Evolutionary conservation across 2,329 filamentous ascomycete species (phyloP).

Genomic region (Pseudogymnoascus sp.): DNA sequence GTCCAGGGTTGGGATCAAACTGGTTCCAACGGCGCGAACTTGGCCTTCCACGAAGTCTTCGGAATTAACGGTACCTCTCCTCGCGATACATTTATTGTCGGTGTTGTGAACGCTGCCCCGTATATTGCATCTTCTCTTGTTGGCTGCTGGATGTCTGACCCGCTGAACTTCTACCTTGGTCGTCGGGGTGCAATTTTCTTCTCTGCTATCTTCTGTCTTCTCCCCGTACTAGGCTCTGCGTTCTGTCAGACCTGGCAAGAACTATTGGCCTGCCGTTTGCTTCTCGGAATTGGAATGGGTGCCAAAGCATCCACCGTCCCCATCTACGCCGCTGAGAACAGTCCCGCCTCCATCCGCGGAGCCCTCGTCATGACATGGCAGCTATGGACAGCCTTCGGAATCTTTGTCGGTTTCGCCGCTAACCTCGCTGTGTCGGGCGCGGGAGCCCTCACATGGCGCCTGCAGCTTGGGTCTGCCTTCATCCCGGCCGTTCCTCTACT

Average conservation of each 20-base stretch:
- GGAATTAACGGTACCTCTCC: constrained; percentile 37
- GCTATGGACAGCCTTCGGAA: constrained; percentile 57
- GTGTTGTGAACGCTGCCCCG: constrained; percentile 54
- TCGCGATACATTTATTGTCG: constrained; percentile 43
- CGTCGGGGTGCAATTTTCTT: constrained; percentile 64
- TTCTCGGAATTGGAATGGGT: constrained; percentile 71
- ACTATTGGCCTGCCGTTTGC: constrained; percentile 61
- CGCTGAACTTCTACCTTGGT: constrained; percentile 53
- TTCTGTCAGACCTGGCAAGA: constrained; percentile 66
- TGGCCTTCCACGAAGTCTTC: constrained; percentile 39
- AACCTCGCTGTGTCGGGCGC: constrained; percentile 50
- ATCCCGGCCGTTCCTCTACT: constrained; percentile 51
- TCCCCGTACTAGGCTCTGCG: constrained; percentile 61
- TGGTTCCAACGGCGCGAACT: constrained; percentile 45
- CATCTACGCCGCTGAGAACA: constrained; percentile 68
- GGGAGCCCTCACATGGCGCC: constrained; percentile 48
- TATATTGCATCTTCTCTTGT: constrained; percentile 43
- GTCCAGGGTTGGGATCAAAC: constrained; percentile 39
- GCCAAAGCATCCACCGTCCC: constrained; percentile 63
- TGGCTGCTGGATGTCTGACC: constrained; percentile 60
- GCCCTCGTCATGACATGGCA: constrained; percentile 80
- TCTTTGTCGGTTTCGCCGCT: constrained; percentile 52
- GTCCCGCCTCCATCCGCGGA: constrained; percentile 61
- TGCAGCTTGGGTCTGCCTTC: constrained; percentile 56
- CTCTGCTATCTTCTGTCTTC: constrained; percentile 62